Evolutionary conservation across 2,329 filamentous ascomycete species (phyloP).

Genomic region (Bisporella sp.): DNA sequence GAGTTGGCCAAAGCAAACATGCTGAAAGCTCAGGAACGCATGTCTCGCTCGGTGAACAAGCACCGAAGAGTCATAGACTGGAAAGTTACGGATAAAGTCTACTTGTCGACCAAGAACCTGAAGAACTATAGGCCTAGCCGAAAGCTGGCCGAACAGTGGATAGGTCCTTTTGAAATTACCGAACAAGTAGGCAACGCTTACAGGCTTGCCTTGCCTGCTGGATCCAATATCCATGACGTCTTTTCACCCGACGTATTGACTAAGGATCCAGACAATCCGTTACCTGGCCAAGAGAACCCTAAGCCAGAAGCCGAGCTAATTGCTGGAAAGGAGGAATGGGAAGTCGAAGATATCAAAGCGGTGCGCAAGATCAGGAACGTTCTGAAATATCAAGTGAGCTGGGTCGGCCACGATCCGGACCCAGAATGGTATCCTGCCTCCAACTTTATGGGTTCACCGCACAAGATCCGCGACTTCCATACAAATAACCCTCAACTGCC

Average conservation of each 20-base stretch:
- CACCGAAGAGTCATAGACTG: neutral
- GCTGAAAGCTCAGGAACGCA: neutral
- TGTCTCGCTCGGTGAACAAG: neutral
- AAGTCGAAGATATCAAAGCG: too few species aligned
- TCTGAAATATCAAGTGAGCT: too few species aligned
- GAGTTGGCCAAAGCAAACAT: neutral
- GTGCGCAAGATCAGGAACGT: too few species aligned
- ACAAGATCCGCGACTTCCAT: too few species aligned
- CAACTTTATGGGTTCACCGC: too few species aligned
- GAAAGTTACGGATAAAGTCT: neutral
- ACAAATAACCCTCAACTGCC: too few species aligned
- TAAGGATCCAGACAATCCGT: neutral
- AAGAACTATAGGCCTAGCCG: neutral
- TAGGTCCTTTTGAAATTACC: neutral
- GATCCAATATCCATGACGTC: neutral
- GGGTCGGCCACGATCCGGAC: too few species aligned
- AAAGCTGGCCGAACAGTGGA: neutral
- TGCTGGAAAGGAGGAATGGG: too few species aligned
- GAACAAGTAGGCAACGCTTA: neutral
- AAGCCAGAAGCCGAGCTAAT: too few species aligned
- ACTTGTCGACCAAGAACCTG: neutral
- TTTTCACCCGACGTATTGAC: too few species aligned
- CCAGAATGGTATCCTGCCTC: too few species aligned
- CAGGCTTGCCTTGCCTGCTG: neutral
- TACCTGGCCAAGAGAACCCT: too few species aligned